A percentile compares a stretch with the other conserved stretches of the same genome.
Conservation (phyloP, 768 basidiomycete genomes). For the Gyrodon lividus region DNA sequence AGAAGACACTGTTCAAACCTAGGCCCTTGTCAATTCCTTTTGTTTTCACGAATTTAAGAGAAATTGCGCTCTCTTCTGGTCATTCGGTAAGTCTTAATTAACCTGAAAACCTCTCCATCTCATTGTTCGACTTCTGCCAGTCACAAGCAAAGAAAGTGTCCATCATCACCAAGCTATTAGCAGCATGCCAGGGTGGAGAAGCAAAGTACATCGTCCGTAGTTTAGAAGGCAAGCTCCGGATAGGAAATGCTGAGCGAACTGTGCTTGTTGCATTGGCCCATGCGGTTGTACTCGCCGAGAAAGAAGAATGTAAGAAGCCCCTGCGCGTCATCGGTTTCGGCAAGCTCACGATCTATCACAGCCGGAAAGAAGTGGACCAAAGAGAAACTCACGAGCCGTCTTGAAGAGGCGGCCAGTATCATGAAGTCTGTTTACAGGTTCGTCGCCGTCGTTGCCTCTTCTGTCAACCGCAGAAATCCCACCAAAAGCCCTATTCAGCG, state of each 20-base stretch:
- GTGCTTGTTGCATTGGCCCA: constrained; percentile 94
- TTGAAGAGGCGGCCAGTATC: constrained; percentile 74
- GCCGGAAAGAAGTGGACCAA: constrained; percentile 71
- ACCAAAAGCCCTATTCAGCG: constrained; percentile 46
- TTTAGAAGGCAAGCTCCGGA: constrained; percentile 94
- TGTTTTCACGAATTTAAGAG: constrained; percentile 87
- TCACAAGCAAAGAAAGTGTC: constrained; percentile 95
- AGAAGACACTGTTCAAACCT: constrained; percentile 92
- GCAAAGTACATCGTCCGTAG: constrained; percentile 97
- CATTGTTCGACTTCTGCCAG: constrained; percentile 38
- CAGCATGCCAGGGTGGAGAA: constrained; percentile 87
- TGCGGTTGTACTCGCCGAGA: constrained; percentile 81
- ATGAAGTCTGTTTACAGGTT: constrained; percentile 95
- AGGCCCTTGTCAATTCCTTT: constrained; percentile 85
- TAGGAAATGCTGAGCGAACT: constrained; percentile 94
- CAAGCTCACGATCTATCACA: constrained; percentile 26
- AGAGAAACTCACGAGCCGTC: constrained; percentile 66
- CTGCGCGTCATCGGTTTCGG: neutral
- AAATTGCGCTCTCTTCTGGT: constrained; percentile 85
- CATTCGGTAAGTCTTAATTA: constrained; percentile 57
- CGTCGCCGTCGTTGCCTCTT: constrained; percentile 20
- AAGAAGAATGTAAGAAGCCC: constrained; percentile 50
- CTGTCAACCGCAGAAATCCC: neutral
- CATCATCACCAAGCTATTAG: constrained; percentile 91
- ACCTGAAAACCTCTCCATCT: neutral